These are phyloP conservation scores for Letharia columbiana DNA, from an alignment of 495 filamentous ascomycete species.

Conservation along the genomic window DNA sequence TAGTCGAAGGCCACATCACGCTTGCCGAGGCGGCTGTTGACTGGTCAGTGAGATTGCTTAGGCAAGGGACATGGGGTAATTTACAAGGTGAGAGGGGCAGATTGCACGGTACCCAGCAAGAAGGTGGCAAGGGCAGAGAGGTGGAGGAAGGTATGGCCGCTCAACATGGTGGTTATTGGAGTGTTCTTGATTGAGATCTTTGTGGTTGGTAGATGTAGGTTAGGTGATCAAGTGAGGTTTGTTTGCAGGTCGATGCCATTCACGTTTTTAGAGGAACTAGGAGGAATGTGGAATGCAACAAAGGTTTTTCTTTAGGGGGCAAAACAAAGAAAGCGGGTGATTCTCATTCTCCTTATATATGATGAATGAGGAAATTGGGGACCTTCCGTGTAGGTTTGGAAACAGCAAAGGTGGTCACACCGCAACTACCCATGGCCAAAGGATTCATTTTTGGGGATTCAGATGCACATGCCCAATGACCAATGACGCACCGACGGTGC, in stretches of 20 bases:
- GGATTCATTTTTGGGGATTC: neutral
- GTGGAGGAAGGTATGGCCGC: constrained; percentile 28
- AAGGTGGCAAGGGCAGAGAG: constrained; percentile 34
- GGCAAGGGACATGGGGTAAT: constrained; percentile 13
- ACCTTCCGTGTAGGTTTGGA: too few relatives aligned
- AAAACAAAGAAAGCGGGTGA: neutral
- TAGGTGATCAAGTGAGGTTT: neutral
- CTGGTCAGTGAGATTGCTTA: constrained; percentile 6
- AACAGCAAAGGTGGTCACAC: neutral
- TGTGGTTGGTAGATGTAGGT: constrained; percentile 7
- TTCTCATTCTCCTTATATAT: neutral
- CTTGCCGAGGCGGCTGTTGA: constrained; percentile 30
- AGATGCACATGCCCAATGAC: constrained; percentile 6
- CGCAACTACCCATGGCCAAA: neutral
- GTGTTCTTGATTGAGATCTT: constrained; percentile 1
- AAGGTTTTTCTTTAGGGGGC: neutral
- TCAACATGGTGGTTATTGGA: constrained; percentile 30
- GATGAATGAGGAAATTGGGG: too few relatives aligned
- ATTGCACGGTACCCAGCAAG: constrained; percentile 30
- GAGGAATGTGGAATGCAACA: neutral
- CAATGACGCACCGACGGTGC: constrained; percentile 7
- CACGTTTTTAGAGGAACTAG: neutral
- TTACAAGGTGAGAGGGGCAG: constrained; percentile 33
- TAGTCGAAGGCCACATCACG: constrained; percentile 33
- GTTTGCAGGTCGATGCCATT: constrained; percentile 7